Evolutionary conservation across 164 flowering plant genomes (phyloP).

Genomic region (Echeveria elegans): DNA sequence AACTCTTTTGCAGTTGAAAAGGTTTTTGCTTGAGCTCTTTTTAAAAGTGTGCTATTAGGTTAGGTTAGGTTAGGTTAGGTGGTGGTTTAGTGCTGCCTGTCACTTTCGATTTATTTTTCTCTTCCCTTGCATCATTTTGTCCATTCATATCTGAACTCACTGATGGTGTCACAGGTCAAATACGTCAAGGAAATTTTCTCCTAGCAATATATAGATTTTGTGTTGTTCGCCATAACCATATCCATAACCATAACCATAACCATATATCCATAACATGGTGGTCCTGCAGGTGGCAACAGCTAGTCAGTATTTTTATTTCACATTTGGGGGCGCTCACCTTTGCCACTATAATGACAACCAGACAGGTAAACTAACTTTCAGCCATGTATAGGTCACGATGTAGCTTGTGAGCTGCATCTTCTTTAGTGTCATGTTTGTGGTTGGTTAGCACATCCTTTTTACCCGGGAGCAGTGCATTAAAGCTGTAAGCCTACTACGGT

Average conservation of each 20-base stretch:
- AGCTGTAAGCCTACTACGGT: slow-evolving; percentile 45
- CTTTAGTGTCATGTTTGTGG: neutral
- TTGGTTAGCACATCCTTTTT: slow-evolving; percentile 29
- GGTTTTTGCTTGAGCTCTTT: neutral
- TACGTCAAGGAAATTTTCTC: slow-evolving; percentile 74
- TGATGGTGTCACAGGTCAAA: slow-evolving; percentile 41
- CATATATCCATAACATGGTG: neutral
- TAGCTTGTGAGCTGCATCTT: neutral
- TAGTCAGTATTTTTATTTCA: slow-evolving; percentile 93
- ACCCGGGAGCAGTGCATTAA: slow-evolving; percentile 59
- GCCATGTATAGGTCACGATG: neutral
- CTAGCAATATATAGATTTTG: slow-evolving; percentile 79
- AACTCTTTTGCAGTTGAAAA: neutral
- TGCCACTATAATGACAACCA: slow-evolving; percentile 95
- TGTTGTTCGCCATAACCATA: slow-evolving; percentile 57
- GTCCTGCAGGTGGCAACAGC: slow-evolving; percentile 79
- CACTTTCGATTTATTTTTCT: neutral
- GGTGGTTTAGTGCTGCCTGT: too few species aligned
- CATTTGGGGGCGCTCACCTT: slow-evolving; percentile 94
- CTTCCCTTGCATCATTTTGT: neutral
- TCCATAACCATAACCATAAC: slow-evolving; percentile 8
- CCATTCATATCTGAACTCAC: neutral
- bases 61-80: too few species aligned
- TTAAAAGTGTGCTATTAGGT: neutral
- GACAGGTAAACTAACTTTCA: slow-evolving; percentile 64